Evolutionary conservation across 1,284 basidiomycete species (phyloP).

Genomic region (Ceratobasidium sp.): DNA sequence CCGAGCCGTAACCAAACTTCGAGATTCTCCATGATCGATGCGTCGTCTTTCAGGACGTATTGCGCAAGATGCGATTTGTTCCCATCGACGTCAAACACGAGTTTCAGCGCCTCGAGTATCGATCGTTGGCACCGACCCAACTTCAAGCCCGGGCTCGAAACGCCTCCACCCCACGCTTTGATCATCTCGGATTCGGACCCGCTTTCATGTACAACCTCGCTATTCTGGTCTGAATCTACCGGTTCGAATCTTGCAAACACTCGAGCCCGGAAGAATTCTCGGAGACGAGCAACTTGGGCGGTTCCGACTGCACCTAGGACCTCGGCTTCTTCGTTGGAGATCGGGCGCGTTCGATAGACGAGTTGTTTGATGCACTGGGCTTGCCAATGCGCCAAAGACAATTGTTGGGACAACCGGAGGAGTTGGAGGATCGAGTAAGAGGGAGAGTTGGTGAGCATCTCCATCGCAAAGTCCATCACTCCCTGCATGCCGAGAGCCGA

Average conservation of each 20-base stretch:
- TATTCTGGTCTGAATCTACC: not conserved
- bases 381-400: not conserved
- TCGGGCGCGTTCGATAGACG: slow-evolving; percentile 20
- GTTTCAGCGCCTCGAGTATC: slow-evolving; percentile 11
- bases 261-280: slow-evolving; percentile 10
- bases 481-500: slow-evolving; percentile 1
- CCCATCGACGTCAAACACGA: slow-evolving; percentile 13
- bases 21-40: slow-evolving; percentile 2
- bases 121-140: slow-evolving; percentile 23
- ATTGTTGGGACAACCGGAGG: not conserved
- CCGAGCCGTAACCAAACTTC: not conserved
- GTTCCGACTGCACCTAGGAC: not conserved
- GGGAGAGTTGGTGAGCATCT: not conserved
- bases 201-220: not conserved
- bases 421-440: not conserved
- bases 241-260: slow-evolving; percentile 23
- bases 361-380: not conserved
- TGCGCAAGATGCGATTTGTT: not conserved
- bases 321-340: slow-evolving; percentile 9
- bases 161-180: not conserved
- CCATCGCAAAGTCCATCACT: slow-evolving; percentile 5
- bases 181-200: not conserved
- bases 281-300: slow-evolving; percentile 11
- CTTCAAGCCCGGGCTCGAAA: not conserved
- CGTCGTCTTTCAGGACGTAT: not conserved